phyloP scores from a whole-genome alignment of 345 rosid genomes.

The Jatropha curcas region DNA sequence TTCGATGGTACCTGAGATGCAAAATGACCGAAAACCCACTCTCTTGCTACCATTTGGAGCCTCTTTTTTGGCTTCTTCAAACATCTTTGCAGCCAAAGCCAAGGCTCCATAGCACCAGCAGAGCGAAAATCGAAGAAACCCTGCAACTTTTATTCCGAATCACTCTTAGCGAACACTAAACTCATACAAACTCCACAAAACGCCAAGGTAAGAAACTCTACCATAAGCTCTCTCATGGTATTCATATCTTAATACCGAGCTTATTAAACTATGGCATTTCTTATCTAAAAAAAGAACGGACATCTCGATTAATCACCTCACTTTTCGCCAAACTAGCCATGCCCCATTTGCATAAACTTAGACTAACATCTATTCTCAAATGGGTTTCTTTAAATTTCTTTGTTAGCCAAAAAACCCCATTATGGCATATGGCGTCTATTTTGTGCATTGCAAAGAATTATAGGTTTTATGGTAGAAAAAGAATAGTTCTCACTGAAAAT shows the following conservation, averaged over 20 bases:
- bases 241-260: background rate
- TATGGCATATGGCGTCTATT: slow-evolving; percentile 18
- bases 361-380: slow-evolving; percentile 38
- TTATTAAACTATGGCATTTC: background rate
- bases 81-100: background rate
- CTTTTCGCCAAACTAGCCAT: slow-evolving; percentile 23
- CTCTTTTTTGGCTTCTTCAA: background rate
- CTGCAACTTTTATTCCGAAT: background rate
- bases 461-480: slow-evolving; percentile 43
- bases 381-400: slow-evolving; percentile 41
- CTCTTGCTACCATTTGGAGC: background rate
- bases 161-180: background rate
- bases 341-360: slow-evolving; percentile 41
- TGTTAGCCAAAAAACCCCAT: slow-evolving; percentile 29
- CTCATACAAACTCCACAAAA: background rate
- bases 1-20: too few species aligned
- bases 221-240: background rate
- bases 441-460: slow-evolving; percentile 33
- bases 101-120: background rate
- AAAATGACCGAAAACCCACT: background rate
- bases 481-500: slow-evolving; percentile 1
- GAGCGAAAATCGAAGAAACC: background rate
- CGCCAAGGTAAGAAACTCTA: slow-evolving; percentile 3
- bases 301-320: background rate
- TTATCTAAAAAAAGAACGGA: background rate